A percentile compares a stretch with the other conserved stretches of the same genome.
Conservation (phyloP, 2,329 filamentous ascomycete genomes). For the Penicillium hesseltinei region DNA sequence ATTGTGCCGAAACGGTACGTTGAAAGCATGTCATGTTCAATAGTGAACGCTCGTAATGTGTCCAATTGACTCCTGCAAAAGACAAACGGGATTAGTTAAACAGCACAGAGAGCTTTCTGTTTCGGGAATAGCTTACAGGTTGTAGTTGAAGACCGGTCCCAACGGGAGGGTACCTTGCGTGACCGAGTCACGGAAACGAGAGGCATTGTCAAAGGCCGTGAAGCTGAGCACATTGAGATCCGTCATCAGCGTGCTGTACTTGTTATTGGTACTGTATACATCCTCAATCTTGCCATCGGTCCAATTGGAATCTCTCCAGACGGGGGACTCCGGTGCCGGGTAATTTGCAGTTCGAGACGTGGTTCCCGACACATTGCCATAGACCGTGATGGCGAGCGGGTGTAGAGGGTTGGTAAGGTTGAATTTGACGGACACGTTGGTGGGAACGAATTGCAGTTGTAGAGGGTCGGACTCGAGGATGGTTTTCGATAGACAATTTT, state of each 20-base stretch:
- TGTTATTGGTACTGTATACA: conserved; percentile 56
- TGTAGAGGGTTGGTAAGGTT: conserved; percentile 60
- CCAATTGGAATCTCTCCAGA: conserved; percentile 61
- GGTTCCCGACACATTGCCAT: conserved; percentile 85
- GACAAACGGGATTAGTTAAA: background rate
- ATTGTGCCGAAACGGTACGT: conserved; percentile 85
- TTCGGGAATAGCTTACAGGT: conserved; percentile 41
- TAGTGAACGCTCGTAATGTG: conserved; percentile 67
- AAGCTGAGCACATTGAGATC: conserved; percentile 75
- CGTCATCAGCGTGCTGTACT: conserved; percentile 70
- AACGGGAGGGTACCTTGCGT: conserved; percentile 69
- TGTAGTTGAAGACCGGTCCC: conserved; percentile 65
- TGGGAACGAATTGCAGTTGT: conserved; percentile 75
- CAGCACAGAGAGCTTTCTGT: background rate
- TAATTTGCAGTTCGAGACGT: conserved; percentile 50
- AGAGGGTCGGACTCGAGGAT: conserved; percentile 59
- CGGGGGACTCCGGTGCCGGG: conserved; percentile 58
- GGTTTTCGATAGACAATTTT: conserved; percentile 72
- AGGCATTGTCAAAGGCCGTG: conserved; percentile 59
- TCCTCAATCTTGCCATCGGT: conserved; percentile 76
- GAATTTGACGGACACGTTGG: conserved; percentile 72
- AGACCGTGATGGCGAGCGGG: conserved; percentile 73
- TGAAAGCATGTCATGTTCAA: conserved; percentile 73
- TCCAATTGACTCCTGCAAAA: conserved; percentile 45
- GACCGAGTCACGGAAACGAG: conserved; percentile 65